These are phyloP conservation scores for Panicum miliaceum DNA, from an alignment of 176 grass and related monocot genomes.

Conservation along the genomic window DNA sequence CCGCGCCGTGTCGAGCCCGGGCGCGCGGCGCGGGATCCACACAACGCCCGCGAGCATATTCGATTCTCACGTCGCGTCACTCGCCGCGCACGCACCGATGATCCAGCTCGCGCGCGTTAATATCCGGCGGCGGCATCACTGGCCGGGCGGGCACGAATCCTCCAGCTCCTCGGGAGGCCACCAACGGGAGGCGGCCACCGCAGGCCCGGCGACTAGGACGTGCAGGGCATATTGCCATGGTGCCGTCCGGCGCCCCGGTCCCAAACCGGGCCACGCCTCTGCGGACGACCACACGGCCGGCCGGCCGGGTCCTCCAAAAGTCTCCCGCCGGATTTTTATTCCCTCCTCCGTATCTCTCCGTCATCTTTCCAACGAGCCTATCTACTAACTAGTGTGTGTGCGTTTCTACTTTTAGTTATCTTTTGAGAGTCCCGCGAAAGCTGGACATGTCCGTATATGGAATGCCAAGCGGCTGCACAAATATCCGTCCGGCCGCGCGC, in stretches of 20 bases:
- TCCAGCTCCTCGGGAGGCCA: background rate
- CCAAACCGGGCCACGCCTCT: slow-evolving; percentile 35
- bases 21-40: background rate
- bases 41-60: background rate
- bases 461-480: slow-evolving; percentile 13
- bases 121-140: background rate
- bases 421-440: slow-evolving; percentile 15
- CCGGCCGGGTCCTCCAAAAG: background rate
- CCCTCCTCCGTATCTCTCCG: background rate
- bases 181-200: slow-evolving; percentile 24
- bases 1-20: too few species aligned
- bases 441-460: background rate
- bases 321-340: slow-evolving; percentile 15
- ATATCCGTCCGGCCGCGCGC: background rate
- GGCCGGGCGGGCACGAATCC: background rate
- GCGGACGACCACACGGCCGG: background rate
- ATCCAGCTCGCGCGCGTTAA: background rate
- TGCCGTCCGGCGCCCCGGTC: too few species aligned
- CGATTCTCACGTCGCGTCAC: background rate
- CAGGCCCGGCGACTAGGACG: background rate
- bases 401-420: background rate
- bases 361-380: background rate
- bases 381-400: background rate
- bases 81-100: too few species aligned
- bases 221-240: background rate